Percentiles rank a stretch among this genome's conserved stretches.
These are phyloP conservation scores for Boletellus ananas DNA, from an alignment of 768 basidiomycete species.

Conservation along the genomic window DNA sequence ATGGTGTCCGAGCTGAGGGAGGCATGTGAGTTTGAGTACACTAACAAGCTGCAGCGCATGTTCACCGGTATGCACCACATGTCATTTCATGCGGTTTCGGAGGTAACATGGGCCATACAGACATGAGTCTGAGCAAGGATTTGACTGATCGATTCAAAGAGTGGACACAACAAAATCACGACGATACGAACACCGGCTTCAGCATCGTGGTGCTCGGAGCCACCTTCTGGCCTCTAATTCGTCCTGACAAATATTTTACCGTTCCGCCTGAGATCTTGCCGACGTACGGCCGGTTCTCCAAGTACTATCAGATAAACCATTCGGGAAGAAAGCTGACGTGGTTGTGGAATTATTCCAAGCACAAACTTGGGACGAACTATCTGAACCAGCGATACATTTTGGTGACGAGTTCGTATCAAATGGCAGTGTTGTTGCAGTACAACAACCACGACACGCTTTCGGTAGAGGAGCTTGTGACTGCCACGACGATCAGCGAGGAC, in stretches of 20 bases:
- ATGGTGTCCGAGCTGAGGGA: conserved; percentile 99
- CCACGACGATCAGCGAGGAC: conserved; percentile 79
- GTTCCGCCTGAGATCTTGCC: conserved; percentile 85
- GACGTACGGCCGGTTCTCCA: conserved; percentile 87
- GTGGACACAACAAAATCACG: conserved; percentile 82
- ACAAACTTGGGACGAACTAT: conserved; percentile 92
- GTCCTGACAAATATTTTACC: conserved; percentile 79
- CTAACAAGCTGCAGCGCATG: conserved; percentile 94
- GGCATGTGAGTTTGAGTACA: conserved; percentile 95
- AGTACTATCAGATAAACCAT: conserved; percentile 92
- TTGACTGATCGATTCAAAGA: conserved; percentile 93
- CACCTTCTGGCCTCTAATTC: conserved; percentile 91
- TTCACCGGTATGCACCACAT: conserved; percentile 65
- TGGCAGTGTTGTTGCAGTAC: conserved; percentile 89
- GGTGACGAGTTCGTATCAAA: conserved; percentile 93
- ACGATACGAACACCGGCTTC: conserved; percentile 87
- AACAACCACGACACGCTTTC: conserved; percentile 87
- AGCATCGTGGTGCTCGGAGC: conserved; percentile 91
- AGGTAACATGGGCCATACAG: conserved; percentile 39
- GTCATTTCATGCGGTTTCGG: background rate
- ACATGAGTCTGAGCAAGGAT: conserved; percentile 94
- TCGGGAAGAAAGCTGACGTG: conserved; percentile 94
- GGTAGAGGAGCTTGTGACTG: conserved; percentile 70
- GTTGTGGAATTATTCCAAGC: conserved; percentile 98
- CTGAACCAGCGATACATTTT: conserved; percentile 93